Base-by-base conservation (phyloP, 2,329 filamentous ascomycete genomes). In the Graphilbum sp. region DNA sequence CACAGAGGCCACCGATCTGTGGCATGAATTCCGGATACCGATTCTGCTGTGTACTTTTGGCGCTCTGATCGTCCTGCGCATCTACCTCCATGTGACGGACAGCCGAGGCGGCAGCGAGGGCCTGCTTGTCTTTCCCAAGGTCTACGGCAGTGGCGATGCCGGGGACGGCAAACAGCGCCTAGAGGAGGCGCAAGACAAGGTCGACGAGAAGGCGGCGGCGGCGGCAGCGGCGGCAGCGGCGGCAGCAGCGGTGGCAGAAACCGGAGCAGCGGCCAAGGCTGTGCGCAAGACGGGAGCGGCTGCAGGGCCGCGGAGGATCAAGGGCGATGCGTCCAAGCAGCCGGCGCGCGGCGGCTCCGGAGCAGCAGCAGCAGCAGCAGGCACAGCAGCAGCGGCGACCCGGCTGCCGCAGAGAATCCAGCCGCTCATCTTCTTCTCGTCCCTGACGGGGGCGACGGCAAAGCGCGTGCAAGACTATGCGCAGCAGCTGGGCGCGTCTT, bases 401-500 rank as follows among this genome's bases (percentile, higher is more conserved):
- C 37, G 39, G 43, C 32, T 17, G 38, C 33, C 51, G 40, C 35
- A 45, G 43, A 41, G 65, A 36, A 67, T 86, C 39, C 80, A 88
- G 52, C 70, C 81, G 3, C 57, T 93, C 15, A 60, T 95, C 24
- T 96, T 95, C 62, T 96, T 81, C 61, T 88, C 85, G 2, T 93
- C 87, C 1, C 64, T 96, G 40, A 92, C 84, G 3, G 84, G 79
- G 3, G 82, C 75, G 24, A 95, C 87, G 1, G 78, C 88, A 53
- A 77, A 72, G 49, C 73, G 77, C 41, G 80, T 81, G 2, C 67
- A 72, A 19, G 61, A 67, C 2, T 72, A 90, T 35, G 59, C 66
- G n/a, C 62, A 71, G 41, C 57, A 60, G 2, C 54, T 88, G 21
- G 62, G 63, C 17, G 43, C 51, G 46, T 49, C 71, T 15, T 64